Conservation (phyloP, 345 rosid genomes). For the Sisymbrium altissimum region DNA sequence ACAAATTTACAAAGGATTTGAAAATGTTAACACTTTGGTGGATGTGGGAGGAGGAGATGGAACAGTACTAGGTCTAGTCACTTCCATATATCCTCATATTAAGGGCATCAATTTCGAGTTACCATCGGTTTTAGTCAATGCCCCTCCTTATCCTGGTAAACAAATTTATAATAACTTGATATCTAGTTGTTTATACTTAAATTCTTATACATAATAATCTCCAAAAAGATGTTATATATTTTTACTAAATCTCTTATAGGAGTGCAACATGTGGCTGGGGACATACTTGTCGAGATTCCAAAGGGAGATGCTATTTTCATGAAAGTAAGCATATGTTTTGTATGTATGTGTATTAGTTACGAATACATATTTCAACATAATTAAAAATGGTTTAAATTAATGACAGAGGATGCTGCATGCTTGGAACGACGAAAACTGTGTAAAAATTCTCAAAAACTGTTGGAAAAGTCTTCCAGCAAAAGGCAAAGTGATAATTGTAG, state of each 20-base stretch:
- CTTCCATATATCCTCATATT: slow-evolving; percentile 47
- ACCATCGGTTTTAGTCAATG: slow-evolving; percentile 19
- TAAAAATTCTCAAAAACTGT: slow-evolving; percentile 1
- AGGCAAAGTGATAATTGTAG: slow-evolving; percentile 6
- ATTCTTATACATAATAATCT: background rate
- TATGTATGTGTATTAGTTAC: no score
- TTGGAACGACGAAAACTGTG: slow-evolving; percentile 10
- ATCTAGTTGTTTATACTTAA: no score
- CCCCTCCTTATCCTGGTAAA: slow-evolving; percentile 30
- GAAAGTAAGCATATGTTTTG: slow-evolving; percentile 45
- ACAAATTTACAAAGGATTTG: slow-evolving; percentile 56
- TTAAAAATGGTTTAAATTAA: background rate
- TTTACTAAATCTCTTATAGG: slow-evolving; percentile 35
- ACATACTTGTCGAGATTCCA: slow-evolving; percentile 71
- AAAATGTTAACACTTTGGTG: slow-evolving; percentile 39
- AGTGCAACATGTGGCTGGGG: slow-evolving; percentile 72
- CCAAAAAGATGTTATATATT: background rate
- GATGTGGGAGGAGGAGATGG: slow-evolving; percentile 75
- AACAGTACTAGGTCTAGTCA: slow-evolving; percentile 35
- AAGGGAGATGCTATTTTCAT: slow-evolving; percentile 76
- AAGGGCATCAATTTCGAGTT: slow-evolving; percentile 48
- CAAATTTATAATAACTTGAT: no score
- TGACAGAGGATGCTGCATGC: slow-evolving; percentile 43
- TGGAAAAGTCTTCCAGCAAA: slow-evolving; percentile 5
- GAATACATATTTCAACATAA: background rate